Evolutionary conservation across 2,329 filamentous ascomycete species (phyloP).

Genomic region (Coniochaeta ligniaria): DNA sequence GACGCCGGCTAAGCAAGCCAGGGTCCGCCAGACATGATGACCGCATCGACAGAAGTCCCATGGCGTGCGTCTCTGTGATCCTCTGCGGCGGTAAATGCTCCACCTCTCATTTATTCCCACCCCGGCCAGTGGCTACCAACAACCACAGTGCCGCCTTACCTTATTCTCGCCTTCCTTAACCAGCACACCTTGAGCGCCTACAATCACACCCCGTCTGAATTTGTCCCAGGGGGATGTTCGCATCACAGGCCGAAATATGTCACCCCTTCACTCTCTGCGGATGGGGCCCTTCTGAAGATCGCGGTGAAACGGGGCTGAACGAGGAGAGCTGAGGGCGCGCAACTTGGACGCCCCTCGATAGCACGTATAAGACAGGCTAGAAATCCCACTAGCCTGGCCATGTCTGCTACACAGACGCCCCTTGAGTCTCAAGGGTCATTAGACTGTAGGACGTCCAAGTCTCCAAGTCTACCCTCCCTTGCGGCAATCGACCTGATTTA

Average conservation of each 20-base stretch:
- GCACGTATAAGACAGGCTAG: not conserved
- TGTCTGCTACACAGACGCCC: not conserved
- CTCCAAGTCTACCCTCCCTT: not conserved
- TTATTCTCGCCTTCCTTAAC: not conserved
- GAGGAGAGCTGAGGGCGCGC: not conserved
- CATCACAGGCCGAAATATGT: not conserved
- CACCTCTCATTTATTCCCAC: not conserved
- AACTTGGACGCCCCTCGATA: not conserved
- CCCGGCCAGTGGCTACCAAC: not conserved
- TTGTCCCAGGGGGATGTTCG: not conserved
- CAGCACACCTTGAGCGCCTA: not conserved
- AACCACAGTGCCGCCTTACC: not conserved
- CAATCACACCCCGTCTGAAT: not conserved
- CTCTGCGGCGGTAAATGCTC: not conserved
- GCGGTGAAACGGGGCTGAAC: not conserved
- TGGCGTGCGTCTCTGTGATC: not conserved
- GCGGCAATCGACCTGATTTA: not conserved
- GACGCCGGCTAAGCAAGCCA: not conserved
- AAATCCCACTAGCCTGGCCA: not conserved
- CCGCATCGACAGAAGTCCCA: not conserved
- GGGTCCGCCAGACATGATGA: not conserved
- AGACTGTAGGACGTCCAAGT: not conserved
- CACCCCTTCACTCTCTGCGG: not conserved
- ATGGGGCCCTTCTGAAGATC: not conserved
- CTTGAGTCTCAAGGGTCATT: not conserved